Conservation (phyloP, 257 asterid genomes). For the Agastache rugosa region DNA sequence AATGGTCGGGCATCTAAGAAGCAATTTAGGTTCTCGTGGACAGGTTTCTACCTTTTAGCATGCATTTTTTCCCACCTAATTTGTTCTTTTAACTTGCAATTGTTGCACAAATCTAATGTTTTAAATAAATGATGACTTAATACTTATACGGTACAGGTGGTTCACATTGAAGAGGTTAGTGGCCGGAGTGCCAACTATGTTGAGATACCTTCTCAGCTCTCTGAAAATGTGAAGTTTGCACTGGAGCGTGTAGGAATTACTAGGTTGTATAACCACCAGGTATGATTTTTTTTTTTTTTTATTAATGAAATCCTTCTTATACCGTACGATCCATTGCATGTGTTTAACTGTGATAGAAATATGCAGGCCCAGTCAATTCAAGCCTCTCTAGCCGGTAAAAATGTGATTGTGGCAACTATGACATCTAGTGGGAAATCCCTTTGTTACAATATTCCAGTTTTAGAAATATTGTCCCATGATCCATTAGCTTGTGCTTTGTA, state of each 20-base stretch:
- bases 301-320: constrained; percentile 21
- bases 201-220: constrained; percentile 76
- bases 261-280: constrained; percentile 93
- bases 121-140: constrained; percentile 24
- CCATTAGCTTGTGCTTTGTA: constrained; percentile 82
- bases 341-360: constrained; percentile 35
- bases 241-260: constrained; percentile 69
- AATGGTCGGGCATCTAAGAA: constrained; percentile 79
- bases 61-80: constrained; percentile 11
- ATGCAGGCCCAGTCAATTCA: constrained; percentile 77
- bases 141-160: constrained; percentile 63
- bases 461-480: constrained; percentile 71
- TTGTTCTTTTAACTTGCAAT: constrained; percentile 18
- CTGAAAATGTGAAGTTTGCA: constrained; percentile 66
- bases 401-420: constrained; percentile 94
- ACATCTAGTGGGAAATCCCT: constrained; percentile 99
- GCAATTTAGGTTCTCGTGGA: constrained; percentile 79
- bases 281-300: constrained; percentile 34
- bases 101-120: constrained; percentile 17
- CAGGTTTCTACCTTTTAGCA: constrained; percentile 64
- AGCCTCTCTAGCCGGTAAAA: constrained; percentile 90
- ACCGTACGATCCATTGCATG: constrained; percentile 15
- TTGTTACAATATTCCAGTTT: constrained; percentile 92
- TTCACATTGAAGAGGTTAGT: constrained; percentile 76
- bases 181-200: constrained; percentile 72